Evolutionary conservation across 768 basidiomycete genomes (phyloP).

Genomic region (Mrakia hoshinonis): DNA sequence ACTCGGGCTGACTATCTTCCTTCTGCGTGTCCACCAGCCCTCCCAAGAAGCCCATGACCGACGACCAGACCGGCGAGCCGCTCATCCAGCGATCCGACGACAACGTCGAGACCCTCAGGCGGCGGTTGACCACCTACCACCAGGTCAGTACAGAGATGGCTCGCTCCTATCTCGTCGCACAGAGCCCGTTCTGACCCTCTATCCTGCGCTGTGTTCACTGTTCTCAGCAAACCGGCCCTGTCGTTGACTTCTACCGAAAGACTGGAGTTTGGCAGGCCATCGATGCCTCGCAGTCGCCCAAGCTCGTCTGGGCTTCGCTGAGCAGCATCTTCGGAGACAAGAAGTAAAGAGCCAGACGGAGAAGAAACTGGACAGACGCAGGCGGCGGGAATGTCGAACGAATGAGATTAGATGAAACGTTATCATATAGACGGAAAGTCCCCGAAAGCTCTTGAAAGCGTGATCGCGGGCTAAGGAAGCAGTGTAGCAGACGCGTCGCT

Average conservation of each 20-base stretch:
- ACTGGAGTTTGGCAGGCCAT: conserved; percentile 83
- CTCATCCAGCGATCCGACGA: conserved; percentile 96
- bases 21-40: conserved; percentile 54
- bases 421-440: not conserved
- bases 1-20: not conserved
- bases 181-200: not conserved
- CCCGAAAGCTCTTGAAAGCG: not conserved
- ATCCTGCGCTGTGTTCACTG: not conserved
- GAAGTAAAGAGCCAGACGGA: conserved; percentile 8
- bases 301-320: conserved; percentile 62
- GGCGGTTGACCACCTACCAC: conserved; percentile 83
- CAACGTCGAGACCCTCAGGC: conserved; percentile 87
- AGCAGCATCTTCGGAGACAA: conserved; percentile 26
- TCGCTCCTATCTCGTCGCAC: not conserved
- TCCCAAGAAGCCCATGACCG: conserved; percentile 87
- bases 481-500: not conserved
- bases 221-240: conserved; percentile 76
- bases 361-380: not conserved
- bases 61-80: conserved; percentile 91
- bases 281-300: conserved; percentile 88
- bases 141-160: conserved; percentile 27
- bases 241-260: conserved; percentile 88
- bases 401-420: not conserved
- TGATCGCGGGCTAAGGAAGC: not conserved
- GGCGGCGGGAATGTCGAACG: not conserved